Base-by-base conservation (phyloP, 768 basidiomycete species). In the Myochromella boudieri region DNA sequence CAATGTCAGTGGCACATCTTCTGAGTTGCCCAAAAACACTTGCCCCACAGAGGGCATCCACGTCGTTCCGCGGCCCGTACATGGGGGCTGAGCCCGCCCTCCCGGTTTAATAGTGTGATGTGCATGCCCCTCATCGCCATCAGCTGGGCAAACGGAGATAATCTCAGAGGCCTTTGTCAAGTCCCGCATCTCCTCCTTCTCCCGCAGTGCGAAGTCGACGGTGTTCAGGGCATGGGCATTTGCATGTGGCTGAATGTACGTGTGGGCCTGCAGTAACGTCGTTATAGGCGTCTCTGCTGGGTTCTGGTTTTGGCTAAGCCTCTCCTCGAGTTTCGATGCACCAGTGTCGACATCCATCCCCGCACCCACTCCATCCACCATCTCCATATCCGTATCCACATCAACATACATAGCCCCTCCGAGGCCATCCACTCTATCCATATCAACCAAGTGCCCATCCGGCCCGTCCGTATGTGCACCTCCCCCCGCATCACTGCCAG, bases 131-230 rank as follows among this genome's bases (percentile, higher is more conserved):
- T 37, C 44, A 37, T 48, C 40, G 7, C 41, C 46, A 17, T 54
- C 49, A 0, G 46, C 46, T 10, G 38, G 43, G 47, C 28, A 55
- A 11, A 45, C 53, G 31, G 74, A 75, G 53, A 86, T 70, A 43
- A 95, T 91, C 68, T 91, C 88, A 17, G 80, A 84, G 6, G 91
- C 88, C 48, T 81, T 77, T 0, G 93, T 95, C 44, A 95, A 69
- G 59, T 89, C 87, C 10, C 87, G 73, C 90, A 94, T 95, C 70
- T 95, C 93, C 51, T 91, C 88, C 65, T 81, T 81, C 68, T 95
- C 92, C 26, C 90, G 75, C 58, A 82, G 78, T 11, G 88, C 83
- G 64, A 94, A 92, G 61, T 91, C 81, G 60, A 91, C 78, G 24
- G 85, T 87, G 60, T 87, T 87, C 3, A 71, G 70, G 11, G 58